These are phyloP conservation scores for Pseudozyma thailandica DNA, from an alignment of 1,284 basidiomycete species.

Conservation along the genomic window DNA sequence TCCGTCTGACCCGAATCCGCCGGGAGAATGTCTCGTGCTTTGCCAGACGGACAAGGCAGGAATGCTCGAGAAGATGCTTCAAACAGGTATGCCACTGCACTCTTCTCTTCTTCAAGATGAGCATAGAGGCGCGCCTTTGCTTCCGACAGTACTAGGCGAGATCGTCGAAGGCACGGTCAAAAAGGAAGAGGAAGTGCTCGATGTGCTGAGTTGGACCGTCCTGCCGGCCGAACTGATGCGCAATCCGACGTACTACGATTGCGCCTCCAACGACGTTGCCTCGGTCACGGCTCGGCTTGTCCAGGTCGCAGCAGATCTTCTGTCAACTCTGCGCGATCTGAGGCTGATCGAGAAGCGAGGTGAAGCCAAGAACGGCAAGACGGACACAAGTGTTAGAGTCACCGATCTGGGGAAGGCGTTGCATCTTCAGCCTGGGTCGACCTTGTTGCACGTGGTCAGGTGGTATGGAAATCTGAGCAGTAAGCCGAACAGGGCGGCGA, in stretches of 20 bases:
- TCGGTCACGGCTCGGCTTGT: conserved; percentile 41
- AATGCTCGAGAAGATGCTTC: conserved; percentile 81
- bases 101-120: conserved; percentile 76
- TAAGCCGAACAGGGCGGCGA: conserved; percentile 24
- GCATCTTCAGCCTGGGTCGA: conserved; percentile 38
- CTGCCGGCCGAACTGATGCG: conserved; percentile 77
- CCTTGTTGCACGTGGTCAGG: conserved; percentile 38
- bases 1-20: conserved; percentile 47
- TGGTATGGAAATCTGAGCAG: conserved; percentile 24
- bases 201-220: conserved; percentile 85
- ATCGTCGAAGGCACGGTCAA: conserved; percentile 27
- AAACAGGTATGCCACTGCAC: conserved; percentile 88
- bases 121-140: conserved; percentile 24
- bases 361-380: background rate
- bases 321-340: conserved; percentile 28
- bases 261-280: conserved; percentile 45
- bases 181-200: conserved; percentile 71
- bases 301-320: conserved; percentile 18
- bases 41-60: conserved; percentile 87
- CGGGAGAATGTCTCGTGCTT: conserved; percentile 75
- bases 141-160: conserved; percentile 46
- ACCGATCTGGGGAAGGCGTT: conserved; percentile 45
- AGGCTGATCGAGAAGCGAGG: conserved; percentile 21
- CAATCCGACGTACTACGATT: conserved; percentile 90
- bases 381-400: background rate